Evolutionary conservation across 345 rosid genomes (phyloP).

Genomic region (Lepidium didymum): DNA sequence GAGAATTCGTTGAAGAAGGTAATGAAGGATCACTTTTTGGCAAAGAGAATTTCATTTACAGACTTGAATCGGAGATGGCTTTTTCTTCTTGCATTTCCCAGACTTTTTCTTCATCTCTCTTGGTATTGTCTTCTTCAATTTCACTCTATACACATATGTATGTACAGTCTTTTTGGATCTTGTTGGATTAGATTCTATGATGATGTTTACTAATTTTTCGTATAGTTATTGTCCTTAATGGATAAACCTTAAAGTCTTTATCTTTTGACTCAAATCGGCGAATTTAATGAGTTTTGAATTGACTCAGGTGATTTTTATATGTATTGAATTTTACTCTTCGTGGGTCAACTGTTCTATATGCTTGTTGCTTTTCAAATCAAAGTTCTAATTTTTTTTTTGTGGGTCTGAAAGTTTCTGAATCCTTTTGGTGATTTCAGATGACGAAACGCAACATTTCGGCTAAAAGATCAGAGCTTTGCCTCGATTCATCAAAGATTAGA

Average conservation of each 20-base stretch:
- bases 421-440: conserved; percentile 8
- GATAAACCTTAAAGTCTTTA: conserved; percentile 2
- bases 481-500: conserved; percentile 25
- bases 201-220: not conserved
- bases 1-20: conserved; percentile 3
- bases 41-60: conserved; percentile 3
- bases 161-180: not conserved
- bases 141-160: not conserved
- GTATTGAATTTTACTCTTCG: not conserved
- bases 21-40: conserved; percentile 25
- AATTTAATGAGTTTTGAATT: not conserved
- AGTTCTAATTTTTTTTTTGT: not conserved
- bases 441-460: conserved; percentile 8
- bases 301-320: not conserved
- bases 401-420: not conserved
- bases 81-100: conserved; percentile 40
- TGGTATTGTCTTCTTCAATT: not conserved
- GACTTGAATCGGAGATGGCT: conserved; percentile 42
- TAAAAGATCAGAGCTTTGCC: conserved; percentile 19
- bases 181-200: not conserved
- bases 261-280: not conserved
- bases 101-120: conserved; percentile 32
- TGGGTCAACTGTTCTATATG: conserved; percentile 1
- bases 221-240: conserved; percentile 1
- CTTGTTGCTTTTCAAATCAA: not conserved